phyloP scores from a whole-genome alignment of 1,284 basidiomycete species.

The Xanthoconium separans region DNA sequence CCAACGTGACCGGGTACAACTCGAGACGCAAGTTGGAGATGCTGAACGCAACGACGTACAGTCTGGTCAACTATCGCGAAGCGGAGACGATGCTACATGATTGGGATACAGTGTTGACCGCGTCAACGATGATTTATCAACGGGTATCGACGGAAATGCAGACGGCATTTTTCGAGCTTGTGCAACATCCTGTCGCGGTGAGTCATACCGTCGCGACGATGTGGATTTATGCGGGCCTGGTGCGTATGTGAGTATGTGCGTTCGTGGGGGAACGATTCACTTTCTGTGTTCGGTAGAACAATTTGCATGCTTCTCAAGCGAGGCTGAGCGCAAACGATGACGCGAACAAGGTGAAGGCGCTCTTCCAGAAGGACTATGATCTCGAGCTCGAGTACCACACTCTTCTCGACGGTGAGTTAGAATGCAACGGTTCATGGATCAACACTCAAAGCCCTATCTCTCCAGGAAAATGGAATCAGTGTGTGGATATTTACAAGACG shows the following conservation, averaged over 20 bases:
- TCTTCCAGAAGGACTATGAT: background rate
- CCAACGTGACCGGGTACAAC: background rate
- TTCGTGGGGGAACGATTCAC: background rate
- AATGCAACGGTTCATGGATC: background rate
- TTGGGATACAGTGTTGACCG: background rate
- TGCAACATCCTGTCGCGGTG: background rate
- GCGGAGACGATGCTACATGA: conserved; percentile 26
- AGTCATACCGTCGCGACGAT: background rate
- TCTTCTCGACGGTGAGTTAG: background rate
- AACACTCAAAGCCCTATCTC: background rate
- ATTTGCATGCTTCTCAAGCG: background rate
- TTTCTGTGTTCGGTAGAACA: background rate
- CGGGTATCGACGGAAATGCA: background rate
- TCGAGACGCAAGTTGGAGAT: background rate
- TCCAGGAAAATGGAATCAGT: conserved; percentile 1
- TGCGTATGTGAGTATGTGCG: background rate
- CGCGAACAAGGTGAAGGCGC: background rate
- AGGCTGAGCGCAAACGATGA: background rate
- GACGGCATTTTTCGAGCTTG: background rate
- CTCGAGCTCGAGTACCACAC: background rate
- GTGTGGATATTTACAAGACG: background rate
- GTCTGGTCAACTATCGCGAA: background rate
- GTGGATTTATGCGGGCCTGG: background rate
- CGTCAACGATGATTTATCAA: background rate
- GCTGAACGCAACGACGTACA: background rate